Percentiles rank a stretch among this genome's conserved stretches.
phyloP scores from a whole-genome alignment of 2,329 filamentous ascomycete species.

The Eurotiales sp. region DNA sequence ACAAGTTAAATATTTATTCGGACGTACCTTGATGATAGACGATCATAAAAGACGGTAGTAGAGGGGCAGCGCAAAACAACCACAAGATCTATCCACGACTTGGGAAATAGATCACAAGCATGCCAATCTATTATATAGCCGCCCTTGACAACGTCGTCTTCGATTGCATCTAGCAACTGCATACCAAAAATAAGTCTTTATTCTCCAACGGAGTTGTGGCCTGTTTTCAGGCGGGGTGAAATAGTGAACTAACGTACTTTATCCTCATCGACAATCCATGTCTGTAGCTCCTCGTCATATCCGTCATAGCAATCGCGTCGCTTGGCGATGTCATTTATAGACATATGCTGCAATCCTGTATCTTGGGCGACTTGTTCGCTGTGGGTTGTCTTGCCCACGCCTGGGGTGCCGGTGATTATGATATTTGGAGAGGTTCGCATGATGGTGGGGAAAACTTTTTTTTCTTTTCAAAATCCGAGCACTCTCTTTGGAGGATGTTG shows the following conservation, averaged over 20 bases:
- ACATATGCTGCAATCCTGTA: constrained; percentile 75
- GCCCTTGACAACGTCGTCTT: constrained; percentile 71
- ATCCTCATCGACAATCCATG: constrained; percentile 94
- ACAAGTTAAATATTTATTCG: constrained; percentile 16
- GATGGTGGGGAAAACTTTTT: constrained; percentile 46
- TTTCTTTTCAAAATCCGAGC: constrained; percentile 65
- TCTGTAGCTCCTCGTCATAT: constrained; percentile 78
- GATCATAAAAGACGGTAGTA: constrained; percentile 77
- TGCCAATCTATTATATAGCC: constrained; percentile 97
- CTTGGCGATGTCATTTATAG: constrained; percentile 88
- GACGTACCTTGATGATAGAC: constrained; percentile 66
- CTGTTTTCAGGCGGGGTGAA: not conserved
- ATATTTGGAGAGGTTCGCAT: constrained; percentile 68
- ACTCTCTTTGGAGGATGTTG: not conserved
- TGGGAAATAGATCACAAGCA: constrained; percentile 90
- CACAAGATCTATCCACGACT: constrained; percentile 90
- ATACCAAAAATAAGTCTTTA: no score
- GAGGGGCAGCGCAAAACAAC: constrained; percentile 79
- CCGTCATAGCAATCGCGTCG: constrained; percentile 82
- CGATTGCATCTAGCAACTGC: constrained; percentile 78
- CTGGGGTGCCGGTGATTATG: constrained; percentile 90
- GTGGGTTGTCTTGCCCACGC: constrained; percentile 92
- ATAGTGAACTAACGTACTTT: constrained; percentile 57
- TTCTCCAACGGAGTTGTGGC: not conserved
- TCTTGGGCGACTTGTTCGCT: constrained; percentile 74